phyloP scores from a whole-genome alignment of 192 early-diverging fungal species.

The Diversispora epigaea region DNA sequence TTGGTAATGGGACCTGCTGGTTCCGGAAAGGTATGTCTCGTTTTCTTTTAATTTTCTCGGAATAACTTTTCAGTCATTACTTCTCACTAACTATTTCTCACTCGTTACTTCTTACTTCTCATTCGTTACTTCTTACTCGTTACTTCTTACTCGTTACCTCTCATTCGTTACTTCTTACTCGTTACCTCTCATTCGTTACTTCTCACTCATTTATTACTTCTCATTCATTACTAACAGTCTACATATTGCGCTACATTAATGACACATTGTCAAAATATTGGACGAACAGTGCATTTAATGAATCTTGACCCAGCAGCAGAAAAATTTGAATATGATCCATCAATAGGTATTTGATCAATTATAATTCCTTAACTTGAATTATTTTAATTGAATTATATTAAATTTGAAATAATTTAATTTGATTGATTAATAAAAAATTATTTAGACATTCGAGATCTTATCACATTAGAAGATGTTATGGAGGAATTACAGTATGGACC shows the following conservation, averaged over 20 bases:
- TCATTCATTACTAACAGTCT: constrained; percentile 44
- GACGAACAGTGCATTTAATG: constrained; percentile 84
- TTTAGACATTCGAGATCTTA: constrained; percentile 89
- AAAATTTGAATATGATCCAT: constrained; percentile 89
- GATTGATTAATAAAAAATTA: not conserved
- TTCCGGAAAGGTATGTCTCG: constrained; percentile 70
- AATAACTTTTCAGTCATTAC: not conserved
- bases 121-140: not conserved
- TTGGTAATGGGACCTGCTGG: constrained; percentile 97
- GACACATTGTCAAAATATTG: constrained; percentile 85
- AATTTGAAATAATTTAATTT: not conserved
- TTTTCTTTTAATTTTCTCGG: not conserved
- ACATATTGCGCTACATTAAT: constrained; percentile 96
- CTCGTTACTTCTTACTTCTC: not conserved
- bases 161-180: no score
- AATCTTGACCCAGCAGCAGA: constrained; percentile 99
- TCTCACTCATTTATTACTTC: not conserved
- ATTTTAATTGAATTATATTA: not conserved
- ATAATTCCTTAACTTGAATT: no score
- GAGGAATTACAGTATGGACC: constrained; percentile 96
- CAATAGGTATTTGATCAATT: constrained; percentile 56
- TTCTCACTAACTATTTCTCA: not conserved
- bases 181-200: no score
- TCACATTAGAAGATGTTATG: constrained; percentile 98
- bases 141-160: no score